Evolutionary conservation across 2,329 filamentous ascomycete genomes (phyloP), one percentile per base, ranked within the genome.

Genomic region (Arthroderma uncinatum): DNA sequence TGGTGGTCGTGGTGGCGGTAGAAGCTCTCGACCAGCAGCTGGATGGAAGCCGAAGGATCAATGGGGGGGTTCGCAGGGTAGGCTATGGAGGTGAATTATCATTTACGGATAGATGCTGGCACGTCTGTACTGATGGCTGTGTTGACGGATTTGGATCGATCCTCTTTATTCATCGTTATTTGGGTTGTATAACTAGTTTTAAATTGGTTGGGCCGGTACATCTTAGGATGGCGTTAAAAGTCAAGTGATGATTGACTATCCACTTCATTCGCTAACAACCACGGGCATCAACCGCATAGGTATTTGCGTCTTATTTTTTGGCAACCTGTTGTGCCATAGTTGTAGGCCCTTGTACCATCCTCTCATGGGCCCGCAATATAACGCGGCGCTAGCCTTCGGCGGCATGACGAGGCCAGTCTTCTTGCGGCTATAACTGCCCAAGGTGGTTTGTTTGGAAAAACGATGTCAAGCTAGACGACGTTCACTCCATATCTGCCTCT

Each of bases 401-500:
- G 6, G 16, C 19, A 19, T 16, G 7, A 10, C 4, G 8, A 42
- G 19, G 23, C 4, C 39, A 21, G 10, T 19, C 2, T 10, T 19
- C n/a, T 3, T 7, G 39, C 36, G n/a, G n/a, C n/a, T n/a, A n/a
- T n/a, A n/a, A n/a, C n/a, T n/a, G n/a, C 16, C 36, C 6, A 42
- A 9, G 14, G 21, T 40, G 37, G 7, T 19, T 7, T 33, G 30
- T 33, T 16, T 21, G 12, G 37, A 40, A 33, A 10, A 9, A 19
- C 19, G 4, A 42, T 12, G 2, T 6, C 2, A 42, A 7, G 19
- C 12, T 9, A 19, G n/a, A 4, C 9, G 8, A 12, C 2, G 14
- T 9, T 52, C 47, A 52, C n/a, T 52, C 25, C 50, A 53, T 34
- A 28, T 53, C 30, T 9, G 78, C 73, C 56, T 76, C 74, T 37